These are phyloP conservation scores for Exophiala mesophila DNA, from an alignment of 2,329 filamentous ascomycete genomes.

Conservation along the genomic window DNA sequence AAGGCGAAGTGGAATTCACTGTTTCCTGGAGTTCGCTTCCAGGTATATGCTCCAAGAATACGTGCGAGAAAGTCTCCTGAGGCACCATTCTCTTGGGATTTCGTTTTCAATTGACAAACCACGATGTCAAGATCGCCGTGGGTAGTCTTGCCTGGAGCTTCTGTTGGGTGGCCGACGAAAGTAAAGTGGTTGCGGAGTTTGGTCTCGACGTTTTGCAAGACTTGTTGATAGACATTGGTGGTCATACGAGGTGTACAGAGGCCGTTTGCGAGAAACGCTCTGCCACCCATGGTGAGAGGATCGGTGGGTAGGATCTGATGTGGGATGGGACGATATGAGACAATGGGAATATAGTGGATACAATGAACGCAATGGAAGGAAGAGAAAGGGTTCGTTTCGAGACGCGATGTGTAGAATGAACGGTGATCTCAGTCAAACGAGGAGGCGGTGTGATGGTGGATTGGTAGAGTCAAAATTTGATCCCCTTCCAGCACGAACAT, in stretches of 20 bases:
- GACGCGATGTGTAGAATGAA: too few relatives aligned
- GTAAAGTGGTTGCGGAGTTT: constrained; percentile 51
- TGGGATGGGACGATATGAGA: too few relatives aligned
- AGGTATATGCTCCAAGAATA: constrained; percentile 15
- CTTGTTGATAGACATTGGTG: constrained; percentile 49
- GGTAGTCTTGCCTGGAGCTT: constrained; percentile 63
- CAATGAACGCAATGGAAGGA: too few relatives aligned
- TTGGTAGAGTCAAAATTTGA: too few relatives aligned
- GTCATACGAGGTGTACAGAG: constrained; percentile 64
- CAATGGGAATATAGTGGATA: too few relatives aligned
- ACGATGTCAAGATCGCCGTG: constrained; percentile 72
- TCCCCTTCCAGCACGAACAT: too few relatives aligned
- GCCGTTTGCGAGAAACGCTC: constrained; percentile 49
- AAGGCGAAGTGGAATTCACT: constrained; percentile 33
- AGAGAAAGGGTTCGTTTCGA: too few relatives aligned
- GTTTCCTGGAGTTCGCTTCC: constrained; percentile 16
- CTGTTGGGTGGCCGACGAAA: constrained; percentile 56
- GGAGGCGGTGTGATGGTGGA: too few relatives aligned
- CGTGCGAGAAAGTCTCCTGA: constrained; percentile 9
- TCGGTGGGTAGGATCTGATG: too few relatives aligned
- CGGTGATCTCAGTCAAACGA: too few relatives aligned
- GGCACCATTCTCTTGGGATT: constrained; percentile 19
- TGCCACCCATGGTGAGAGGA: constrained; percentile 47
- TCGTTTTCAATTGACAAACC: constrained; percentile 46
- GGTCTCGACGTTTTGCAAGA: constrained; percentile 40